These are phyloP conservation scores for Jatropha multifida DNA, from an alignment of 441 rosid species.

Conservation along the genomic window DNA sequence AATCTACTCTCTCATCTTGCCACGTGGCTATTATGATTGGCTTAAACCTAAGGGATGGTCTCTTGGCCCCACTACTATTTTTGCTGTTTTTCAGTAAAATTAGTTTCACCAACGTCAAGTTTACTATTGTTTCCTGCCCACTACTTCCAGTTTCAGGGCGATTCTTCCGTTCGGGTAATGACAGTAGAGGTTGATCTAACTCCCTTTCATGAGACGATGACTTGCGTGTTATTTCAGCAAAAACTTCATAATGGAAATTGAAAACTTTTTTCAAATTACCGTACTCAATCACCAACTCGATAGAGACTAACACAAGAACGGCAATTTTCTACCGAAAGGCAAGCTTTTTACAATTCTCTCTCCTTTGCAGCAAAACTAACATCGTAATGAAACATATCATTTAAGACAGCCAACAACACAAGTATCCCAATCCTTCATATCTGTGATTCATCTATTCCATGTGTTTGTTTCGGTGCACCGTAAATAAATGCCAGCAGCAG, in stretches of 20 bases:
- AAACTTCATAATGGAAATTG: no score
- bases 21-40: neutral
- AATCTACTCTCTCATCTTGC: conserved; percentile 15
- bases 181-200: neutral
- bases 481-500: neutral
- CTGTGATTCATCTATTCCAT: no score
- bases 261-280: no score
- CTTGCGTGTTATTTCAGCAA: neutral
- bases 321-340: no score
- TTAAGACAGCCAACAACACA: neutral
- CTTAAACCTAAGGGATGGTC: neutral
- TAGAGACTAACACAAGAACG: neutral
- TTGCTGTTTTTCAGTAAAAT: no score
- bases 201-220: neutral
- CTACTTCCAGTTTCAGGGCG: neutral
- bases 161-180: neutral
- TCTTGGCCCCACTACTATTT: neutral
- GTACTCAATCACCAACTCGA: neutral
- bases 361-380: no score
- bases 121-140: neutral
- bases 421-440: neutral
- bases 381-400: neutral
- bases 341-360: no score
- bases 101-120: no score
- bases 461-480: no score